These are phyloP conservation scores for Onygena corvina DNA, from an alignment of 2,329 filamentous ascomycete species.

Conservation along the genomic window DNA sequence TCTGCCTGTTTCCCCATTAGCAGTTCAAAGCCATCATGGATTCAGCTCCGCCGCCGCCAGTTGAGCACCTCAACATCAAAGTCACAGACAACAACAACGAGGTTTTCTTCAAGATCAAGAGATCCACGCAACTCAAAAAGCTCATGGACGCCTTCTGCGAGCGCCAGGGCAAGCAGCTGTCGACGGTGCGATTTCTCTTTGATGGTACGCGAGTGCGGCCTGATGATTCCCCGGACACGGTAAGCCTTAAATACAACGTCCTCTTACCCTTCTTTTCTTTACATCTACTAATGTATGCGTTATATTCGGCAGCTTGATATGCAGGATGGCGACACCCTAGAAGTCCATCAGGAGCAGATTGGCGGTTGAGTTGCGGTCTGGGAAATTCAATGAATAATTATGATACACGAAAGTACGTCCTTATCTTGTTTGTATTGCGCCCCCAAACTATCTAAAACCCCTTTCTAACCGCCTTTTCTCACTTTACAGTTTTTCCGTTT, in stretches of 20 bases:
- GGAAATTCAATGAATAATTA: not conserved
- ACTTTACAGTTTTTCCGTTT: not conserved
- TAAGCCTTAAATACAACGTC: slow-evolving; percentile 41
- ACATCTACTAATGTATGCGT: slow-evolving; percentile 7
- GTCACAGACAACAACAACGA: slow-evolving; percentile 99
- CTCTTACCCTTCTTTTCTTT: not conserved
- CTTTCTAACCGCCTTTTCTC: too few species aligned
- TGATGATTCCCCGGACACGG: slow-evolving; percentile 78
- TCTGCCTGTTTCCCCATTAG: too few species aligned
- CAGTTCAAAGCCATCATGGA: too few species aligned
- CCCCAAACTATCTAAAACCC: too few species aligned
- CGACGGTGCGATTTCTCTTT: slow-evolving; percentile 84
- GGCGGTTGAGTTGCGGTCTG: slow-evolving; percentile 45
- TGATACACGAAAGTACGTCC: not conserved
- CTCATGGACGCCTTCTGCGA: slow-evolving; percentile 98
- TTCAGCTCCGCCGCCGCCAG: slow-evolving; percentile 30
- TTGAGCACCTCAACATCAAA: slow-evolving; percentile 96
- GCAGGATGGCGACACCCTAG: slow-evolving; percentile 87
- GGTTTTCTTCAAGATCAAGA: slow-evolving; percentile 99
- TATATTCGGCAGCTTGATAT: slow-evolving; percentile 30
- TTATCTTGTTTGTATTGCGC: not conserved
- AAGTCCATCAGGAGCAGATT: slow-evolving; percentile 97
- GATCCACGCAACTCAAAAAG: slow-evolving; percentile 89
- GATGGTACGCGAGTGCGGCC: slow-evolving; percentile 88
- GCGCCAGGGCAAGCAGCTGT: slow-evolving; percentile 74